phyloP scores from a whole-genome alignment of 192 early-diverging fungal species.

The Ambispora gerdemannii region DNA sequence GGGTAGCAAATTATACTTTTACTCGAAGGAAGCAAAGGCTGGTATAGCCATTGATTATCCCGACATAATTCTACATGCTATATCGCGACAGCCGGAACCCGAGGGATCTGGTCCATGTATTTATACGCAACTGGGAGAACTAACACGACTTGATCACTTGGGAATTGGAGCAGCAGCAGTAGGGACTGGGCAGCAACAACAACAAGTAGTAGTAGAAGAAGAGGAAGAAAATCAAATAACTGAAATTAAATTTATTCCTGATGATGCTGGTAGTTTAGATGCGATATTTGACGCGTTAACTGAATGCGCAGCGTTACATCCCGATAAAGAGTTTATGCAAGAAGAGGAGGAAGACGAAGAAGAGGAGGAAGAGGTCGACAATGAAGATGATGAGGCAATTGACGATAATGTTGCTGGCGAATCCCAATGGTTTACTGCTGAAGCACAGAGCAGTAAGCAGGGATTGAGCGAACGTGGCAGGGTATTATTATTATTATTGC shows the following conservation, averaged over 20 bases:
- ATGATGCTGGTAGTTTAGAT: slow-evolving; percentile 52
- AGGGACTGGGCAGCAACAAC: slow-evolving; percentile 35
- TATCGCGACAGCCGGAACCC: slow-evolving; percentile 40
- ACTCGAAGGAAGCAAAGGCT: slow-evolving; percentile 35
- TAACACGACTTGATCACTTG: background rate
- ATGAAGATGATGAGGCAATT: slow-evolving; percentile 4
- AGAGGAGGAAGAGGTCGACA: slow-evolving; percentile 21
- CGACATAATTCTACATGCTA: slow-evolving; percentile 61
- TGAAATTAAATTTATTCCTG: slow-evolving; percentile 58
- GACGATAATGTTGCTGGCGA: slow-evolving; percentile 16
- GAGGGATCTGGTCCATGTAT: slow-evolving; percentile 45
- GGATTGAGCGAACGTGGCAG: slow-evolving; percentile 41
- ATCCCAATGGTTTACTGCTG: slow-evolving; percentile 21
- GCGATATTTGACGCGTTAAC: slow-evolving; percentile 57
- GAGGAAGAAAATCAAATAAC: slow-evolving; percentile 42
- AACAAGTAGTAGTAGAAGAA: slow-evolving; percentile 31
- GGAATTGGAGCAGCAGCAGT: slow-evolving; percentile 28
- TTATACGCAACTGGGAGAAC: slow-evolving; percentile 56
- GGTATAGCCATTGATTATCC: slow-evolving; percentile 59
- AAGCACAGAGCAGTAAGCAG: slow-evolving; percentile 36
- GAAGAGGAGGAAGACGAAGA: slow-evolving; percentile 37
- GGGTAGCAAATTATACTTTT: slow-evolving; percentile 48
- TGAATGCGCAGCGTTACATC: slow-evolving; percentile 61
- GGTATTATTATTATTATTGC: background rate
- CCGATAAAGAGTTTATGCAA: slow-evolving; percentile 50